Evolutionary conservation across 1,284 basidiomycete species (phyloP), one percentile per base, ranked within the genome.

Genomic region (Pterulicium gracile): DNA sequence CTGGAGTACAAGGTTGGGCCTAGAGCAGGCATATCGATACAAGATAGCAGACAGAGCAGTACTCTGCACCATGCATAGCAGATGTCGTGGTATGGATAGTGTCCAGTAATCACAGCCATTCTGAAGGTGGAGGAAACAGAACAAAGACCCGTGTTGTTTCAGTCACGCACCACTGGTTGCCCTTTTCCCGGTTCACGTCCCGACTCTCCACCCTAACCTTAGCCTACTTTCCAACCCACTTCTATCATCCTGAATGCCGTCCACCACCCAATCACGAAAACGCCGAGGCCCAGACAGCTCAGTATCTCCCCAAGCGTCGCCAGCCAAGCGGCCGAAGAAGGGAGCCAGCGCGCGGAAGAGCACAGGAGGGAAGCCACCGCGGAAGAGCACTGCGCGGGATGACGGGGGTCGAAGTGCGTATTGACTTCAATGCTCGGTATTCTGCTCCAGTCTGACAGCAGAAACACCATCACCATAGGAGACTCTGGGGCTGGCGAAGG

Each of bases 31-130:
- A 21, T 20, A 14, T 24, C 24, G 24, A 40, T 10, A 43, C 5
- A 13, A 42, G 14, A 24, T 3, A 15, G 10, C 15, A 22, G 17
- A 24, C 24, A 23, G 20, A 22, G 4, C 23, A 36, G 23, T 7
- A 10, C 45, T 21, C 45, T 34, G 51, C 52, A 80, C 82, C 83
- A 86, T 58, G 85, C 69, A 44, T 78, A 87, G 71, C 76, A 81
- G 43, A 88, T 81, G 59, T 88, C 85, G 0, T 83, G 85, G 58
- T 80, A 88, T 43, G 85, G 68, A 58, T 88, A 88, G 57, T 81
- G 88, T 2, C 86, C 86, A 51, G 72, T 76, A 40, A 80, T 60
- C 2, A 75, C 66, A 13, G 69, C 62, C 23, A 47, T 47, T 56
- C 24, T 34, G 27, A 46, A 15, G 46, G 41, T 17, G 42, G 43